Evolutionary conservation across 495 filamentous ascomycete species (phyloP).

Genomic region (Tuber brumale): DNA sequence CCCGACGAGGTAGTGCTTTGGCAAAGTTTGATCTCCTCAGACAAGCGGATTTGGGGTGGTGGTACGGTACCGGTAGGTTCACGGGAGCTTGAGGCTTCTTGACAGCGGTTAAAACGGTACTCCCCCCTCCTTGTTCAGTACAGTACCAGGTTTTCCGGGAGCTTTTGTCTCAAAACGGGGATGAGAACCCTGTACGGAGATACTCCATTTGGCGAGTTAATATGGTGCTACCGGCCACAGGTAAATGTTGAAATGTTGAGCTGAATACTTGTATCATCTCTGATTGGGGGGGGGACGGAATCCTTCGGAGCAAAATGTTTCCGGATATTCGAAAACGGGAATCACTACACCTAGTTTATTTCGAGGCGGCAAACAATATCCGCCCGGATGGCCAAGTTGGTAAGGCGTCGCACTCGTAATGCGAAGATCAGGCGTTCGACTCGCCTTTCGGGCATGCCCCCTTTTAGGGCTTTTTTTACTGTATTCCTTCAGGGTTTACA

Average conservation of each 20-base stretch:
- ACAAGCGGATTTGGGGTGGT: not conserved
- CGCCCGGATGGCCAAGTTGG: slow-evolving; percentile 32
- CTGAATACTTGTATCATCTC: not conserved
- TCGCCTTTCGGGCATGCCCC: slow-evolving; percentile 27
- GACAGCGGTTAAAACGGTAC: not conserved
- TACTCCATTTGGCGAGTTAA: not conserved
- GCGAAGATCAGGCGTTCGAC: slow-evolving; percentile 35
- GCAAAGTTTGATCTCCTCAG: not conserved
- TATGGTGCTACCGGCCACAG: not conserved
- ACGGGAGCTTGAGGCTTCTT: not conserved
- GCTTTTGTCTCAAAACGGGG: not conserved
- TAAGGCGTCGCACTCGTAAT: slow-evolving; percentile 35
- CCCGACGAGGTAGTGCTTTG: not conserved
- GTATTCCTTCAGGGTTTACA: not conserved
- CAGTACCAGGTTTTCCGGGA: not conserved
- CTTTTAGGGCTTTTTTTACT: slow-evolving; percentile 12
- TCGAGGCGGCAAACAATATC: not conserved
- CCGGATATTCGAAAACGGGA: not conserved
- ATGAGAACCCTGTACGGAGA: not conserved
- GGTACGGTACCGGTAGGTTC: not conserved
- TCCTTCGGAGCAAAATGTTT: not conserved
- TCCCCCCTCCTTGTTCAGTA: not conserved
- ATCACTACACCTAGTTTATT: not conserved
- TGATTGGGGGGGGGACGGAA: not conserved
- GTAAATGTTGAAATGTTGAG: not conserved